Evolutionary conservation across 768 basidiomycete genomes (phyloP), one percentile per base, ranked within the genome.

Genomic region (Zangia roseola): DNA sequence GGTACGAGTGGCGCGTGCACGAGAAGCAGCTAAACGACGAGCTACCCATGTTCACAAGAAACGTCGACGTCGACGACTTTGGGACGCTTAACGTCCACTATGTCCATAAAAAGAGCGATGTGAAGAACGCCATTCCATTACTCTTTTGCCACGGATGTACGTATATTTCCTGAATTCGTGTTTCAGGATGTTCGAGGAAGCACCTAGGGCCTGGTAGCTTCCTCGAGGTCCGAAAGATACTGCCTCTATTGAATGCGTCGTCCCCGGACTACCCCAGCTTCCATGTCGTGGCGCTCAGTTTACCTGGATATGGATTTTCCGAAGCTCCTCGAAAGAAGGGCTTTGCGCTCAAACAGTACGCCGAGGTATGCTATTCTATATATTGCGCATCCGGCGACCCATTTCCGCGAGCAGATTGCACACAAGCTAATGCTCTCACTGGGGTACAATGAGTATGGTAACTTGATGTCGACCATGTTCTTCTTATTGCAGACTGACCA

Each of bases 301-400:
- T 85, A 14, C 84, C 83, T 9, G 81, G 81, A 0, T 86, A 66
- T 61, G 83, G 81, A 0, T 85, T 83, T 62, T 84, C 83, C 0
- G 74, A 81, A 37, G 79, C 75, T 0, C 75, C 80, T 0, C 77
- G 61, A 41, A 77, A 76, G 58, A 71, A 71, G 49, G 81, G 82
- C 0, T 85, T 84, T 52, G 57, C 53, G 9, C 26, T 66, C 0
- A 50, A 60, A n/a, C 80, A 84, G 40, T 82, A 77, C 41, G 81
- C 81, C 1, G 80, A 85, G 67, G 83, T 78, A 37, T 21, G 44
- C 49, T 14, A 7, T 3, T 14, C 40, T 31, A 3, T 21, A 13
- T 12, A 13, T 24, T 1, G 17, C 14, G 2, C 12, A 3, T 26
- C 3, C 43, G 53, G 37, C 60, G 55, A 1, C 25, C 23, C 45